A percentile compares a stretch with the other conserved stretches of the same genome.
Evolutionary conservation across 108 stramenopile species (phyloP).

Genomic region (Tribonema minus): DNA sequence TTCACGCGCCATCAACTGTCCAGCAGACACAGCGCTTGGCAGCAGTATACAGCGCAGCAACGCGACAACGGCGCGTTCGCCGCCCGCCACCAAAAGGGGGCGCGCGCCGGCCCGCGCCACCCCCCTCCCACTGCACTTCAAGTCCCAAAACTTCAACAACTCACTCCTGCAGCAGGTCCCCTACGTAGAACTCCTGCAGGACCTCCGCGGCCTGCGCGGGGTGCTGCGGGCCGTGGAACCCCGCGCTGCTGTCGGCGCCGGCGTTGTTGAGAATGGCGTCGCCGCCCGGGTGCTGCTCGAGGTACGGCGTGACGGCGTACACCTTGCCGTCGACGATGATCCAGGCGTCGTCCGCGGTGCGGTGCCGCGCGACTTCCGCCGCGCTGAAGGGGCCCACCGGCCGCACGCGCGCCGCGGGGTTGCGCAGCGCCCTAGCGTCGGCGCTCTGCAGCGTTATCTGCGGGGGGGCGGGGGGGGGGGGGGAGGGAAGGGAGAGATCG

Average conservation of each 20-base stretch:
- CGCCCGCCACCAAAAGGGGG: too few relatives aligned
- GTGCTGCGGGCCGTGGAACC: constrained; percentile 59
- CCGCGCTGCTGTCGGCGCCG: constrained; percentile 47
- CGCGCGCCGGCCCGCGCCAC: too few relatives aligned
- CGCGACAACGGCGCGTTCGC: too few relatives aligned
- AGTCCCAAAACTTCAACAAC: too few relatives aligned
- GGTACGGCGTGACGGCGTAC: constrained; percentile 56
- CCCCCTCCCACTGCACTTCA: too few relatives aligned
- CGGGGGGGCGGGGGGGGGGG: too few relatives aligned
- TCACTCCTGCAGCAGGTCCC: constrained; percentile 13
- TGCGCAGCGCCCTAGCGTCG: constrained; percentile 10
- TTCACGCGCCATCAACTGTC: too few relatives aligned
- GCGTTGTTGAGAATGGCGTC: constrained; percentile 52
- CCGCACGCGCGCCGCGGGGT: constrained; percentile 20
- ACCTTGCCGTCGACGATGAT: constrained; percentile 57
- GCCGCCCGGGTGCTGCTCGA: constrained; percentile 50
- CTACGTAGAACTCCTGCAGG: constrained; percentile 48
- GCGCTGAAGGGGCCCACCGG: constrained; percentile 26
- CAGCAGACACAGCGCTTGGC: too few relatives aligned
- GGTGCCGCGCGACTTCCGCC: constrained; percentile 52
- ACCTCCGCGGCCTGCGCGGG: constrained; percentile 46
- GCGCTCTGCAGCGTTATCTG: constrained; percentile 14
- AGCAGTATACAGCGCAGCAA: too few relatives aligned
- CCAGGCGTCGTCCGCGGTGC: constrained; percentile 52
- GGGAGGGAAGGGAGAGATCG: too few relatives aligned